phyloP scores from a whole-genome alignment of 768 basidiomycete species.

The Pleurotus cornucopiae region DNA sequence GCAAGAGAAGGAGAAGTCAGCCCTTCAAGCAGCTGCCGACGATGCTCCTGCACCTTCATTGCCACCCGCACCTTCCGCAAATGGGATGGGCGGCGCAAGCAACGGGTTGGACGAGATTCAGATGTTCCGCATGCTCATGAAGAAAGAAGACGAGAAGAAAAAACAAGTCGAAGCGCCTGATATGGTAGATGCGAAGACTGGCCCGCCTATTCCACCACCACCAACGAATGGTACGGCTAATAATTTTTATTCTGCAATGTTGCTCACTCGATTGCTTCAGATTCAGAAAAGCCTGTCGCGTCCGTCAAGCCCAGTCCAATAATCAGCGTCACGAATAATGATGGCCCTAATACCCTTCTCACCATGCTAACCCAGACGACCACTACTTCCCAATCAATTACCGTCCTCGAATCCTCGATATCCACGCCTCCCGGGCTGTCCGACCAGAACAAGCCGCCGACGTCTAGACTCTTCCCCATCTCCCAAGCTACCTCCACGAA shows the following conservation, averaged over 20 bases:
- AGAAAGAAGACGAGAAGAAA: constrained; percentile 60
- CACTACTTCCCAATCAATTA: neutral
- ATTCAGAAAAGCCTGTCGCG: neutral
- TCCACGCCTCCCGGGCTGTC: neutral
- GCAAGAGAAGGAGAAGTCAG: constrained; percentile 10
- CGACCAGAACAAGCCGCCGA: neutral
- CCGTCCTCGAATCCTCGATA: neutral
- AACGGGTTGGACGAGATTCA: constrained; percentile 76
- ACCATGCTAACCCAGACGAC: constrained; percentile 1
- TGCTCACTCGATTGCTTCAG: neutral
- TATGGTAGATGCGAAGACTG: constrained; percentile 4
- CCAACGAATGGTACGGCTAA: neutral
- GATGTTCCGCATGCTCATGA: constrained; percentile 80
- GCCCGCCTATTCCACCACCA: neutral
- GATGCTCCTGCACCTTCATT: constrained; percentile 11
- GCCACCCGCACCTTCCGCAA: constrained; percentile 9
- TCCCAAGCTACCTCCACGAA: constrained; percentile 1
- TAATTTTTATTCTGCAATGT: neutral
- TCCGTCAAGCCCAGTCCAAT: neutral
- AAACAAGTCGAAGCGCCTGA: constrained; percentile 20
- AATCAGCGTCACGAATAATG: constrained; percentile 9
- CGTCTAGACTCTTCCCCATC: constrained; percentile 9
- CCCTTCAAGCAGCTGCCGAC: neutral
- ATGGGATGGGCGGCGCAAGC: constrained; percentile 12
- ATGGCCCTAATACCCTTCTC: constrained; percentile 6